A percentile compares a stretch with the other conserved stretches of the same genome.
Evolutionary conservation across 768 basidiomycete genomes (phyloP).

Genomic region (Calvatia gigantea): DNA sequence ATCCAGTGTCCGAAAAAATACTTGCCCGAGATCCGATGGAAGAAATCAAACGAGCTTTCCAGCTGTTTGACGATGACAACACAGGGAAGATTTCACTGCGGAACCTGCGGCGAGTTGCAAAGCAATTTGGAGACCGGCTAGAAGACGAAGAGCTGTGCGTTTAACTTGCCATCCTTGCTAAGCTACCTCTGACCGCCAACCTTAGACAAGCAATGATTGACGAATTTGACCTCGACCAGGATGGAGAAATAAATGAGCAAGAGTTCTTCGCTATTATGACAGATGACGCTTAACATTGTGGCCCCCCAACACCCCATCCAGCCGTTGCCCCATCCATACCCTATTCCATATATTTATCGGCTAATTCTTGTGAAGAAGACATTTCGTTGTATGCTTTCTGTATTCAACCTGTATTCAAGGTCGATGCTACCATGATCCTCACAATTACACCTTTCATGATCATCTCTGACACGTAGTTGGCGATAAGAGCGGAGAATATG

Average conservation of each 20-base stretch:
- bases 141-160: slow-evolving; percentile 97
- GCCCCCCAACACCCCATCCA: not conserved
- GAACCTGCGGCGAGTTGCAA: slow-evolving; percentile 90
- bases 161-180: not conserved
- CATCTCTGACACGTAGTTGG: not conserved
- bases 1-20: slow-evolving; percentile 89
- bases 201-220: slow-evolving; percentile 99
- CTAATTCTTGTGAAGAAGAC: not conserved
- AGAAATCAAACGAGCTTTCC: slow-evolving; percentile 93
- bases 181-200: not conserved
- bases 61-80: slow-evolving; percentile 93
- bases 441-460: slow-evolving; percentile 11
- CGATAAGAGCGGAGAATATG: no score
- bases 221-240: slow-evolving; percentile 98
- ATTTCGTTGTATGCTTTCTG: slow-evolving; percentile 8
- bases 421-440: slow-evolving; percentile 2
- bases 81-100: slow-evolving; percentile 92
- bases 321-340: not conserved
- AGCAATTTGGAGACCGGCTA: slow-evolving; percentile 92
- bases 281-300: slow-evolving; percentile 63
- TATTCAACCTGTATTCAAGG: slow-evolving; percentile 9
- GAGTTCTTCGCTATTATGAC: slow-evolving; percentile 98
- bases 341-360: not conserved
- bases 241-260: slow-evolving; percentile 94
- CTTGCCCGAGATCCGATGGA: slow-evolving; percentile 94